phyloP scores from a whole-genome alignment of 441 rosid genomes.

The Gossypium aridum region DNA sequence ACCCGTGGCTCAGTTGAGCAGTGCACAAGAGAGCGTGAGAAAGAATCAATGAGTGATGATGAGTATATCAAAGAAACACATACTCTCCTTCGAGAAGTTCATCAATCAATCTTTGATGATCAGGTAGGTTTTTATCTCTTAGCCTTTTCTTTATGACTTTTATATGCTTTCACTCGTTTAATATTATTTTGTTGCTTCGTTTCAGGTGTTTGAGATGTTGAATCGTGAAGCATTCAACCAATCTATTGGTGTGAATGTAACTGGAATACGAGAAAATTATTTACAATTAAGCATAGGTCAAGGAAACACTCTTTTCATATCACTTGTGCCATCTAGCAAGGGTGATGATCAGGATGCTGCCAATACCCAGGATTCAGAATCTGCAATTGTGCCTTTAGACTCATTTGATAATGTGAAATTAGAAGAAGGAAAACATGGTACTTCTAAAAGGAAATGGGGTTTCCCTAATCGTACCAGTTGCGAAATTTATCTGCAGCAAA shows the following conservation, averaged over 20 bases:
- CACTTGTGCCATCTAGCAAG: conserved; percentile 46
- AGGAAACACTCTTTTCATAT: conserved; percentile 64
- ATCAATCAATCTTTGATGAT: conserved; percentile 79
- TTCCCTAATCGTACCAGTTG: conserved; percentile 53
- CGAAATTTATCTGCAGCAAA: conserved; percentile 79
- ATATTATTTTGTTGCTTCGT: conserved; percentile 8
- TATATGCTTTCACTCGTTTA: conserved; percentile 8
- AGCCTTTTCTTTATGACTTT: conserved; percentile 1
- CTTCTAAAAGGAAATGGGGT: conserved; percentile 29
- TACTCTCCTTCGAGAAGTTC: conserved; percentile 62
- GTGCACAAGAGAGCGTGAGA: conserved; percentile 29
- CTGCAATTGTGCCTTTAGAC: conserved; percentile 34
- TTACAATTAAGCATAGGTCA: conserved; percentile 65
- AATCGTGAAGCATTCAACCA: conserved; percentile 77
- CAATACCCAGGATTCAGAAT: conserved; percentile 28
- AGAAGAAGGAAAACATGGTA: conserved; percentile 31
- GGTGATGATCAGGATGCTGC: conserved; percentile 33
- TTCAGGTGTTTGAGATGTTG: conserved; percentile 81
- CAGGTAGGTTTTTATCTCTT: conserved; percentile 41
- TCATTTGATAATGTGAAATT: conserved; percentile 38
- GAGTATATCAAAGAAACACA: conserved; percentile 61
- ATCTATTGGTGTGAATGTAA: conserved; percentile 68
- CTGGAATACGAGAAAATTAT: conserved; percentile 80
- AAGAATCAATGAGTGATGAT: conserved; percentile 47
- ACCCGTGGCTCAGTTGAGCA: conserved; percentile 20